These are phyloP conservation scores for Xerocomus nothofagi DNA, from an alignment of 1,284 basidiomycete species.

Conservation along the genomic window DNA sequence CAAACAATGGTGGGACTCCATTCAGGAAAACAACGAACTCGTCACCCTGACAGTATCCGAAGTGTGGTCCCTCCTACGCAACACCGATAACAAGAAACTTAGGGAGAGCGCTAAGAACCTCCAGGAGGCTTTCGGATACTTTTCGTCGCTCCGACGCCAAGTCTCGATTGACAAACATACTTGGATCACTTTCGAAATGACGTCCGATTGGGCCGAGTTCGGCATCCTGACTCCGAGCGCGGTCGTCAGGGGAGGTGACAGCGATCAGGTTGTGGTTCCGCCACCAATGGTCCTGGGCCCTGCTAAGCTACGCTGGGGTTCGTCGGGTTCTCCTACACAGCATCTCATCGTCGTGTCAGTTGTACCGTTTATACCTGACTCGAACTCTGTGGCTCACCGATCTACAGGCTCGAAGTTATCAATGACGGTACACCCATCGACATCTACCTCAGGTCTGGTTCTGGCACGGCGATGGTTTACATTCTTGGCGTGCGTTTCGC, in stretches of 20 bases:
- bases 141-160: not conserved
- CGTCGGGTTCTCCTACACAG: not conserved
- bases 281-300: not conserved
- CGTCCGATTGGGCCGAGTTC: not conserved
- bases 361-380: not conserved
- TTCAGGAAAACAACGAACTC: not conserved
- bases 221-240: slow-evolving; percentile 2
- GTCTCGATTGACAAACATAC: not conserved
- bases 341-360: not conserved
- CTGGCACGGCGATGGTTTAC: not conserved
- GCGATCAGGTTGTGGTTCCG: not conserved
- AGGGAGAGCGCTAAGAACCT: not conserved
- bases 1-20: not conserved
- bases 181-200: not conserved
- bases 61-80: slow-evolving; percentile 1
- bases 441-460: not conserved
- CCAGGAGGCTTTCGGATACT: slow-evolving; percentile 1
- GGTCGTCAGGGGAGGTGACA: not conserved
- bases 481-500: slow-evolving; percentile 1
- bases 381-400: not conserved
- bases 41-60: not conserved
- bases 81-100: not conserved
- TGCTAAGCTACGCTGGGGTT: slow-evolving; percentile 1
- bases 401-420: not conserved
- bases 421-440: slow-evolving; percentile 4